phyloP scores from a whole-genome alignment of 305 asterid species.

The Fraxinus ornus region DNA sequence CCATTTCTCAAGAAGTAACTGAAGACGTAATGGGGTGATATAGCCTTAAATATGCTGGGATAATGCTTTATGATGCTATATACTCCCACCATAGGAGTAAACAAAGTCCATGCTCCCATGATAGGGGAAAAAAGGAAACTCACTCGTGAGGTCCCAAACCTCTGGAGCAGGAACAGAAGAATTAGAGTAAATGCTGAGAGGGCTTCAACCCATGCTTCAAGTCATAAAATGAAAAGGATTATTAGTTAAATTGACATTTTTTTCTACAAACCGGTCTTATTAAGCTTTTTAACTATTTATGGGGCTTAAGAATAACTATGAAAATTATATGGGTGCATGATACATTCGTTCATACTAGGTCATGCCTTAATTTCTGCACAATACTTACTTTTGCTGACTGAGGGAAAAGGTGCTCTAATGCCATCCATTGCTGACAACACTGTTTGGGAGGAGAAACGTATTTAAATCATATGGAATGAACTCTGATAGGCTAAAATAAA shows the following conservation, averaged over 20 bases:
- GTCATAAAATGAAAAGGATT: slow-evolving; percentile 14
- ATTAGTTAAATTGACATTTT: neutral
- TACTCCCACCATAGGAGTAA: slow-evolving; percentile 45
- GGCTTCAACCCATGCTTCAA: slow-evolving; percentile 44
- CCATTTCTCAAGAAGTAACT: slow-evolving; percentile 39
- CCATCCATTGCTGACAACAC: slow-evolving; percentile 52
- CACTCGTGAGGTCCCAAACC: slow-evolving; percentile 48
- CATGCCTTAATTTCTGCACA: neutral
- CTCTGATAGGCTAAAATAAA: neutral
- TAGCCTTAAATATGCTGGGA: slow-evolving; percentile 45
- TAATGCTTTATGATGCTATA: slow-evolving; percentile 43
- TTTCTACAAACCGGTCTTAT: neutral
- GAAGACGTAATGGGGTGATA: slow-evolving; percentile 42
- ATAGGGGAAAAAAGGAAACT: slow-evolving; percentile 50
- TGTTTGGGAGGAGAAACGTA: slow-evolving; percentile 9
- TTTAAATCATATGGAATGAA: neutral
- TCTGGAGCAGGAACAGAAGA: slow-evolving; percentile 44
- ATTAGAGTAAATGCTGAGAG: slow-evolving; percentile 42
- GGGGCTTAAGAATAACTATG: neutral
- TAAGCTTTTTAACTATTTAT: neutral
- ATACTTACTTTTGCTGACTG: slow-evolving; percentile 38
- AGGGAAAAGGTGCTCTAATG: slow-evolving; percentile 40
- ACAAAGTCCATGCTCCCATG: slow-evolving; percentile 46
- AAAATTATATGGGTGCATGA: neutral
- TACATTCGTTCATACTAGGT: neutral